phyloP scores from a whole-genome alignment of 441 rosid species.

The Breynia disticha region DNA sequence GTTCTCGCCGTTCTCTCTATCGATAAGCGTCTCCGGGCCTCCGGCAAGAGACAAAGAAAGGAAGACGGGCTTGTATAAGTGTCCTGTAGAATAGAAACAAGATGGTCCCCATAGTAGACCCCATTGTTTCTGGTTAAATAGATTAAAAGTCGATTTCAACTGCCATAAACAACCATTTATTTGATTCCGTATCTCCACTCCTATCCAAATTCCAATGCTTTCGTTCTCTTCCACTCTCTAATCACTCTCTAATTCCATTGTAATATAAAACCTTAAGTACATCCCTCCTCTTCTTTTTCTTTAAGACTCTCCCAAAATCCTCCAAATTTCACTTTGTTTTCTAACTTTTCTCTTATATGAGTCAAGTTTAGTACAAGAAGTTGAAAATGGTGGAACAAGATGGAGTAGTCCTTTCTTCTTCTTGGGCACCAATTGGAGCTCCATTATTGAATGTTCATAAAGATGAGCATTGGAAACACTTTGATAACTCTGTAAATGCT shows the following conservation, averaged over 20 bases:
- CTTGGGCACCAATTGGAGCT: slow-evolving; percentile 71
- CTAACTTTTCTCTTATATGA: neutral
- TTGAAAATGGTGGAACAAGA: neutral
- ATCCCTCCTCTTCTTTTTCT: too few species aligned
- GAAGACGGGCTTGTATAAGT: too few species aligned
- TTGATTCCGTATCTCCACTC: neutral
- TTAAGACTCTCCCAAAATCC: neutral
- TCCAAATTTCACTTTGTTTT: neutral
- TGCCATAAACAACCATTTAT: slow-evolving; percentile 17
- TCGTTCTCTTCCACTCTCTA: slow-evolving; percentile 1
- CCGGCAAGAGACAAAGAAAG: too few species aligned
- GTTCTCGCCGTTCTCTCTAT: too few species aligned
- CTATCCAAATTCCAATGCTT: slow-evolving; percentile 31
- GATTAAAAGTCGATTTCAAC: slow-evolving; percentile 23
- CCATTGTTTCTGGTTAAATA: neutral
- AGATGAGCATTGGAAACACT: slow-evolving; percentile 57
- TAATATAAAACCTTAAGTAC: slow-evolving; percentile 20
- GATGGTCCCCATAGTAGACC: neutral
- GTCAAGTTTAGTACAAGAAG: neutral
- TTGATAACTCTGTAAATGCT: slow-evolving; percentile 72
- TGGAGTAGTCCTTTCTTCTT: neutral
- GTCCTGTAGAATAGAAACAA: too few species aligned
- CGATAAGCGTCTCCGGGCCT: too few species aligned
- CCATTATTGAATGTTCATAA: slow-evolving; percentile 31
- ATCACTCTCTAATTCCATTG: slow-evolving; percentile 14